These are phyloP conservation scores for Tinospora cordifolia DNA, from an alignment of 164 flowering plant species.

Conservation along the genomic window DNA sequence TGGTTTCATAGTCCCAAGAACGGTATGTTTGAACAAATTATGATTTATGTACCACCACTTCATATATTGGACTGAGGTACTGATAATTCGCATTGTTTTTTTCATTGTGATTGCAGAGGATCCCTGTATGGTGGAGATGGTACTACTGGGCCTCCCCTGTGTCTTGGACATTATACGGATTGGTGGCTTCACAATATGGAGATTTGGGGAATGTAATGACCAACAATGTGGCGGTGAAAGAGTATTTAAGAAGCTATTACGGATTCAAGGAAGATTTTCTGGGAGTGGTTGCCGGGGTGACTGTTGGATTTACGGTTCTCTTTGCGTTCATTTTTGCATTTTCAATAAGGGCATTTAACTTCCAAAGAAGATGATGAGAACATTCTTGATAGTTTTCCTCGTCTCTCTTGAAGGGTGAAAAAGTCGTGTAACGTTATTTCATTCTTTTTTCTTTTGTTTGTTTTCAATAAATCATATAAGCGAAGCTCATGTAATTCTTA, in stretches of 20 bases:
- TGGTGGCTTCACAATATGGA: conserved; percentile 44
- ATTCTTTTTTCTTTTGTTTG: no score
- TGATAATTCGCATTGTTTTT: neutral
- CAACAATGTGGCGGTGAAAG: conserved; percentile 23
- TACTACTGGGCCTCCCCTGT: conserved; percentile 41
- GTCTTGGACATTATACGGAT: conserved; percentile 54
- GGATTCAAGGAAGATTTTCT: conserved; percentile 37
- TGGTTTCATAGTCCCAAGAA: conserved; percentile 29
- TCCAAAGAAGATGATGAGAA: conserved; percentile 25
- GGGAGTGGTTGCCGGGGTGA: conserved; percentile 24
- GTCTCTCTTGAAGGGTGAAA: no score
- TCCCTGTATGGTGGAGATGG: conserved; percentile 67
- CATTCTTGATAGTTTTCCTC: no score
- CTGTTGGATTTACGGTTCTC: conserved; percentile 27
- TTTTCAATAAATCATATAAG: no score
- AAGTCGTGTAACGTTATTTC: no score
- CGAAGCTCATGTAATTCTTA: no score
- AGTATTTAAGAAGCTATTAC: conserved; percentile 25
- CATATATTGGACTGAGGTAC: neutral
- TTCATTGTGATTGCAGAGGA: conserved; percentile 30
- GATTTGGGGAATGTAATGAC: conserved; percentile 22
- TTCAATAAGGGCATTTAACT: conserved; percentile 26
- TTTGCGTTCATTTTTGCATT: conserved; percentile 46
- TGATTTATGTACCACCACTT: neutral
- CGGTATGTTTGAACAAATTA: conserved; percentile 19